These are phyloP conservation scores for Pharnaceum exiguum DNA, from an alignment of 148 eudicot species.

Conservation along the genomic window DNA sequence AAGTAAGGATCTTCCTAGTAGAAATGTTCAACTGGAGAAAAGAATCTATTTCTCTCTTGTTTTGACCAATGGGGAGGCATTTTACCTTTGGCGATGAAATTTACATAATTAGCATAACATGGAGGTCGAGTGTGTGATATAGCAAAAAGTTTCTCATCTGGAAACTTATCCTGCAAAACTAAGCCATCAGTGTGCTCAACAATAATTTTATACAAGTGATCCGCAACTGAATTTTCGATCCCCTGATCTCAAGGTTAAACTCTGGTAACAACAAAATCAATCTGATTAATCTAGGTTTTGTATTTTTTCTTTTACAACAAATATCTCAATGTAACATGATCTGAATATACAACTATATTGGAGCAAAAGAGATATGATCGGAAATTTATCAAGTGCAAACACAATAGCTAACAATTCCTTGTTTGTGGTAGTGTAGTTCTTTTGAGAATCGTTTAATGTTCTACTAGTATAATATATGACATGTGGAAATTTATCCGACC, in stretches of 20 bases:
- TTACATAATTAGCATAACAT: background rate
- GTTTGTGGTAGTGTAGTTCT: background rate
- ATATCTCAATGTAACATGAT: background rate
- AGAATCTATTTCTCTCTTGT: background rate
- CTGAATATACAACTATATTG: background rate
- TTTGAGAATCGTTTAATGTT: background rate
- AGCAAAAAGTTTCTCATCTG: background rate
- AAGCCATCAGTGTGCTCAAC: too few species aligned
- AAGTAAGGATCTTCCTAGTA: background rate
- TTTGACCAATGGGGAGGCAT: background rate
- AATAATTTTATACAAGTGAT: background rate
- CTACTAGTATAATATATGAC: background rate
- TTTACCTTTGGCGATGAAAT: background rate
- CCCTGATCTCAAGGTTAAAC: background rate
- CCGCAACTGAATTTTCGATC: background rate
- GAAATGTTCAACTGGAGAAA: background rate
- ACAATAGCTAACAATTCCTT: background rate
- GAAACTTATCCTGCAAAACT: background rate
- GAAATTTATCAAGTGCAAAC: background rate
- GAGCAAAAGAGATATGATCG: background rate
- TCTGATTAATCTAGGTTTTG: background rate
- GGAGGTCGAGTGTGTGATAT: background rate
- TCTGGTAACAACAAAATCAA: background rate
- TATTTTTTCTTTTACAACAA: background rate
- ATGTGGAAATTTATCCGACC: background rate